Base-by-base conservation (phyloP, 1,284 basidiomycete genomes). In the Violaceomyces palustris region DNA sequence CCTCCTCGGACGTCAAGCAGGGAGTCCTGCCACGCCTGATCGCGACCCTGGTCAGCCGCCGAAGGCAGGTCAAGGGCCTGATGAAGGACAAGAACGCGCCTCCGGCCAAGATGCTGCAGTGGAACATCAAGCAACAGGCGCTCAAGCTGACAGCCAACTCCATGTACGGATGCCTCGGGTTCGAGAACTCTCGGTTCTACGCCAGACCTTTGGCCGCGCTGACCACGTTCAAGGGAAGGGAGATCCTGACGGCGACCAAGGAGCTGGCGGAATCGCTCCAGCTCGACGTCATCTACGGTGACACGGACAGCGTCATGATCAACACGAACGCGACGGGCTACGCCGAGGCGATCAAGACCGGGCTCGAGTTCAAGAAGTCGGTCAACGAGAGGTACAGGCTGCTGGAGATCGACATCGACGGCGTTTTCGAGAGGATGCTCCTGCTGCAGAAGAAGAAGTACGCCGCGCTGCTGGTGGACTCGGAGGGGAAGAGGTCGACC, bases 81-180 rank as follows among this genome's bases (percentile, higher is more conserved):
- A 96, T 98, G 92, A 98, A 97, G 74, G 88, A 92, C 70, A 84
- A 84, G 65, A 79, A 80, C 7, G 82, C 83, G 6, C 79, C 86
- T 0, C 80, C 81, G 1, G 84, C 87, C 0, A 87, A 92, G 69
- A 77, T 88, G 34, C 79, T 88, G 43, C 91, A 96, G 82, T 91
- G 89, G 69, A 61, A 98, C 69, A 96, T 98, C 77, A 93, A 92
- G 74, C 94, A 99, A 71, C 84, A 88, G 73, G 94, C 94, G 5
- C 79, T 98, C 47, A 98, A 98, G 77, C 83, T 98, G 39, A 99
- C 93, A 1, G 94, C 94, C 49, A 98, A 99, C 78, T 93, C 88
- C 78, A 99, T 99, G 93, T 99, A 98, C 75, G 94, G 94, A 18
- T 99, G 94, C 79, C 84, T 99, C 23, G 94, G 94, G 42, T 98